phyloP scores from a whole-genome alignment of 2,329 filamentous ascomycete species.

The Calonectria hawksworthii region DNA sequence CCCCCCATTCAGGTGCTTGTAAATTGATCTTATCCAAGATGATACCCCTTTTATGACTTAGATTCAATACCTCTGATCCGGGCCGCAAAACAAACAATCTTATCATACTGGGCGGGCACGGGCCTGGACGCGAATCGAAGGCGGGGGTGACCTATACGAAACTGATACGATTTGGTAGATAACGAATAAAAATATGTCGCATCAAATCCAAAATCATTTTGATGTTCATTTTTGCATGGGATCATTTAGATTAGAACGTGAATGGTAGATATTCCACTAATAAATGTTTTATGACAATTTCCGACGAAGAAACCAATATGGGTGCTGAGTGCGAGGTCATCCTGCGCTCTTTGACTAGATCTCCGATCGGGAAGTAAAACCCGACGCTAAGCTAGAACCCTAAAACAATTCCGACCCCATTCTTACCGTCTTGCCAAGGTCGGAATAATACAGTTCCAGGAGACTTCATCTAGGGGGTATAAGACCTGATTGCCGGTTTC shows the following conservation, averaged over 20 bases:
- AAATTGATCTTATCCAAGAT: no score
- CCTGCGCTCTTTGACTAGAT: not conserved
- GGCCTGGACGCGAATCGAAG: no score
- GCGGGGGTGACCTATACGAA: no score
- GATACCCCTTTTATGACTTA: no score
- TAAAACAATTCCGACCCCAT: not conserved
- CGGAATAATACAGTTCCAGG: not conserved
- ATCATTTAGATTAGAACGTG: not conserved
- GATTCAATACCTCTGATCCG: no score
- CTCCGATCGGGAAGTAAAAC: not conserved
- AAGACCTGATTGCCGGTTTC: not conserved
- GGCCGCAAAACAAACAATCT: no score
- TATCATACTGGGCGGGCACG: no score
- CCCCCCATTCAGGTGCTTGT: no score
- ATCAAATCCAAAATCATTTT: not conserved
- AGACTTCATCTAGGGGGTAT: not conserved
- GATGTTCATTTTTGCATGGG: not conserved
- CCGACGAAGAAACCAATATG: not conserved
- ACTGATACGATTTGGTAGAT: no score
- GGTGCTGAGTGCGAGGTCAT: not conserved
- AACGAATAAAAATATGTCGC: no score
- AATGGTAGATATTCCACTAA: not conserved
- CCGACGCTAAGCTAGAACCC: not conserved
- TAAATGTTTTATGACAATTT: no score
- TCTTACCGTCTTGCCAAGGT: not conserved